phyloP scores from a whole-genome alignment of 2,329 filamentous ascomycete species.

The Botrytis medusae region DNA sequence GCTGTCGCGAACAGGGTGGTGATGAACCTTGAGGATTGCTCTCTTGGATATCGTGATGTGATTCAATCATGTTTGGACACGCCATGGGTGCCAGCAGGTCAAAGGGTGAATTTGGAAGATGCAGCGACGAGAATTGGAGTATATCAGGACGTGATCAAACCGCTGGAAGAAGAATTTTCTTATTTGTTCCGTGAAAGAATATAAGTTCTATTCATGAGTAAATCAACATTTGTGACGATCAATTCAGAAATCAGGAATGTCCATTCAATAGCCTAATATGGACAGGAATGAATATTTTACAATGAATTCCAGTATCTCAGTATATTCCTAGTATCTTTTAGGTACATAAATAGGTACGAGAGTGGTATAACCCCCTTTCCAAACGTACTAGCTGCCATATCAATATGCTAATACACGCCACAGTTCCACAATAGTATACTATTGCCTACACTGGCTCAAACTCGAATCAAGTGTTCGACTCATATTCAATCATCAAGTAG shows the following conservation, averaged over 20 bases:
- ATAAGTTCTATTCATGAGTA: background rate
- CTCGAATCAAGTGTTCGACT: too few relatives aligned
- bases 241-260: background rate
- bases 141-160: conserved; percentile 8
- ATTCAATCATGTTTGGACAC: conserved; percentile 10
- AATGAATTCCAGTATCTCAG: too few relatives aligned
- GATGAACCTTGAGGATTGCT: background rate
- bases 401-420: too few relatives aligned
- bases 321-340: too few relatives aligned
- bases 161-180: conserved; percentile 1
- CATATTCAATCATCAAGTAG: too few relatives aligned
- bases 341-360: too few relatives aligned
- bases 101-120: conserved; percentile 2
- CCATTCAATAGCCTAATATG: too few relatives aligned
- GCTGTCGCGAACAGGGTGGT: conserved; percentile 1
- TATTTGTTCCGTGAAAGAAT: conserved; percentile 9
- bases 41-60: conserved; percentile 14
- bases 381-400: too few relatives aligned
- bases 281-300: too few relatives aligned
- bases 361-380: too few relatives aligned
- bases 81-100: conserved; percentile 5
- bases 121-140: background rate
- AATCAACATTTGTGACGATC: background rate
- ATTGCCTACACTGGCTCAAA: too few relatives aligned
- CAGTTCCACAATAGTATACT: too few relatives aligned